A percentile compares a stretch with the other conserved stretches of the same genome.
phyloP scores from a whole-genome alignment of 176 grass and related monocot genomes.

The Rhynchospora tenuis region DNA sequence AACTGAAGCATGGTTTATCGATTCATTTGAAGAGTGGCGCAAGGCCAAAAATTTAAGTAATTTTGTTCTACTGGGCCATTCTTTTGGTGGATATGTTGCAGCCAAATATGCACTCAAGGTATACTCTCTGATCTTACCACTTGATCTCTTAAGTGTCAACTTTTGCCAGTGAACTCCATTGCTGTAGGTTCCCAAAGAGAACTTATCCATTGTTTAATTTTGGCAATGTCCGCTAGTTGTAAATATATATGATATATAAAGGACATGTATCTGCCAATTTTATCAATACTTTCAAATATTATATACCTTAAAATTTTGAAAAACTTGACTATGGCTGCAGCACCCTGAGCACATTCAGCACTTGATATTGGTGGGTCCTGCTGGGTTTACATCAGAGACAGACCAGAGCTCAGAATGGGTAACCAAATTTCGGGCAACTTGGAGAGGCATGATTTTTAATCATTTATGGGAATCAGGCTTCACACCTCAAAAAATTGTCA shows the following conservation, averaged over 20 bases:
- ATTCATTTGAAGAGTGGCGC: constrained; percentile 99
- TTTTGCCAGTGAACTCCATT: not conserved
- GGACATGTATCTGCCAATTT: not conserved
- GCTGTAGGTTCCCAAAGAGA: not conserved
- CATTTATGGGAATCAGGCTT: constrained; percentile 97
- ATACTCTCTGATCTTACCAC: not conserved
- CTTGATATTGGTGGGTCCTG: constrained; percentile 95
- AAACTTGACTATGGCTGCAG: constrained; percentile 36
- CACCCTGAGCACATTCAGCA: constrained; percentile 94
- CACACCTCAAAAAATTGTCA: constrained; percentile 83
- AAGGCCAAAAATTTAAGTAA: constrained; percentile 88
- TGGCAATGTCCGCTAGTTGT: not conserved
- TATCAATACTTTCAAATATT: not conserved
- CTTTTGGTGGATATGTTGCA: constrained; percentile 94
- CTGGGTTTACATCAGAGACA: constrained; percentile 80
- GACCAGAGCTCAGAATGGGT: constrained; percentile 84
- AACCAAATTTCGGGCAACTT: constrained; percentile 81
- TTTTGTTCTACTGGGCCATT: constrained; percentile 96
- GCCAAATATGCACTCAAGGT: constrained; percentile 96
- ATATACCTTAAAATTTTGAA: not conserved
- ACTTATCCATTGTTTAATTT: not conserved
- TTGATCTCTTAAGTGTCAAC: not conserved
- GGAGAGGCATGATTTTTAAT: constrained; percentile 81
- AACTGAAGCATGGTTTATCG: constrained; percentile 97
- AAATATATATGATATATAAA: not conserved